A percentile compares a stretch with the other conserved stretches of the same genome.
These are phyloP conservation scores for Clarireedia monteithiana DNA, from an alignment of 2,329 filamentous ascomycete genomes.

Conservation along the genomic window DNA sequence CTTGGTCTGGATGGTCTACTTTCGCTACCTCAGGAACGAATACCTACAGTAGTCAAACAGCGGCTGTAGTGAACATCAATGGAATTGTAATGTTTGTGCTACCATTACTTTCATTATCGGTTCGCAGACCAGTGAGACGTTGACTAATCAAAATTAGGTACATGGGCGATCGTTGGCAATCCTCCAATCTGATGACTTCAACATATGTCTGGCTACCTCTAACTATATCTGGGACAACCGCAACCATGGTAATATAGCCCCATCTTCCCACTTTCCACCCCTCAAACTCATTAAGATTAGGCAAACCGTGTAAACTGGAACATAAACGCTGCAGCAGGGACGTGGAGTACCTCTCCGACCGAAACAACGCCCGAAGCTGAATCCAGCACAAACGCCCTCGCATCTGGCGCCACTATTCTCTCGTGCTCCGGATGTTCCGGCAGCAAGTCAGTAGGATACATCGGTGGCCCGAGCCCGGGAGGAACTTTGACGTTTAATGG, in stretches of 20 bases:
- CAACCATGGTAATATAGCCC: constrained; percentile 34
- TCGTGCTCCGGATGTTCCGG: constrained; percentile 46
- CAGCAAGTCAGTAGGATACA: constrained; percentile 42
- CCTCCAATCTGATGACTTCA: constrained; percentile 48
- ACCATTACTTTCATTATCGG: not conserved
- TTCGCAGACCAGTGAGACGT: not conserved
- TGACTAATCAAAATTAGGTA: constrained; percentile 37
- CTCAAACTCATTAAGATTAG: not conserved
- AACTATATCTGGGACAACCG: constrained; percentile 42
- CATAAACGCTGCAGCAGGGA: constrained; percentile 36
- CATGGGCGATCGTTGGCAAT: constrained; percentile 60
- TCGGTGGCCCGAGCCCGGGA: constrained; percentile 38
- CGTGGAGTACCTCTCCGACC: constrained; percentile 35
- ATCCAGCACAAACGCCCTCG: constrained; percentile 32
- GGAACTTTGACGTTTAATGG: constrained; percentile 41
- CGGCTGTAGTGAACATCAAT: constrained; percentile 44
- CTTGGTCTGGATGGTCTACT: constrained; percentile 53
- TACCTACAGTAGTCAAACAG: constrained; percentile 55
- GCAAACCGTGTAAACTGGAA: constrained; percentile 50
- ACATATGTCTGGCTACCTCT: constrained; percentile 61
- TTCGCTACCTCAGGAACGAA: constrained; percentile 49
- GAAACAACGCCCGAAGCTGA: constrained; percentile 48
- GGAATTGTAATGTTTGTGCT: constrained; percentile 23
- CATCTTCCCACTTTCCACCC: not conserved
- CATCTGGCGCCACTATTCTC: constrained; percentile 37